These are phyloP conservation scores for Golubevia pallescens DNA, from an alignment of 1,284 basidiomycete species.

Conservation along the genomic window DNA sequence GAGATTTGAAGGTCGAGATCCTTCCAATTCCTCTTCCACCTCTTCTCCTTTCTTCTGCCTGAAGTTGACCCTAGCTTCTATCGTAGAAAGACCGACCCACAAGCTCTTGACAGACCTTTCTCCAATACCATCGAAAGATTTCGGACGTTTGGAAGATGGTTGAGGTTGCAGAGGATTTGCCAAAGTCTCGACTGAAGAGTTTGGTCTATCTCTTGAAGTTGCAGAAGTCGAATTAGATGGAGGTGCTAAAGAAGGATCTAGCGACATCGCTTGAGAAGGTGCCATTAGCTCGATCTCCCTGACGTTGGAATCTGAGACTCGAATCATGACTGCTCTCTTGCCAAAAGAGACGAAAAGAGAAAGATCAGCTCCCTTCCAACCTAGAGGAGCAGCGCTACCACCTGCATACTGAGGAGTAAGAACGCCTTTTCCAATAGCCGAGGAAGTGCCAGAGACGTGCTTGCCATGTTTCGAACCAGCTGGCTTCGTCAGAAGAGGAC, in stretches of 20 bases:
- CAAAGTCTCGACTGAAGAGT: not conserved
- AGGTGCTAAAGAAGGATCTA: not conserved
- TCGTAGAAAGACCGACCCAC: constrained; percentile 27
- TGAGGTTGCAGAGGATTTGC: not conserved
- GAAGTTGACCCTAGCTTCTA: constrained; percentile 24
- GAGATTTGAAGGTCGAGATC: not conserved
- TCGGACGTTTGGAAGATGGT: constrained; percentile 13
- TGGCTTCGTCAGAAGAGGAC: constrained; percentile 18
- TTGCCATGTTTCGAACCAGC: constrained; percentile 15
- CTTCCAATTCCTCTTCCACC: not conserved
- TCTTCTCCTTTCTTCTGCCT: constrained; percentile 19
- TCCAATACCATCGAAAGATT: constrained; percentile 20
- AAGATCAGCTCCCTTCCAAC: constrained; percentile 36
- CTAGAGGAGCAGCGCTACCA: constrained; percentile 18
- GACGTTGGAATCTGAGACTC: constrained; percentile 35
- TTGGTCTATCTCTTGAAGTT: constrained; percentile 9
- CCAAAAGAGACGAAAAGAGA: constrained; percentile 43
- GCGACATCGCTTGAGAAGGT: constrained; percentile 2
- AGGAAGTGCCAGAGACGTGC: not conserved
- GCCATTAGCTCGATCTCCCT: constrained; percentile 39
- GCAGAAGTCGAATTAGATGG: not conserved
- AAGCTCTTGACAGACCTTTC: constrained; percentile 27
- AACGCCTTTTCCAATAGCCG: constrained; percentile 3
- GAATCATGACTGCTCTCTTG: constrained; percentile 31
- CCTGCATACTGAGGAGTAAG: constrained; percentile 11